phyloP scores from a whole-genome alignment of 2,329 filamentous ascomycete genomes.

The Fusarium aywerte region DNA sequence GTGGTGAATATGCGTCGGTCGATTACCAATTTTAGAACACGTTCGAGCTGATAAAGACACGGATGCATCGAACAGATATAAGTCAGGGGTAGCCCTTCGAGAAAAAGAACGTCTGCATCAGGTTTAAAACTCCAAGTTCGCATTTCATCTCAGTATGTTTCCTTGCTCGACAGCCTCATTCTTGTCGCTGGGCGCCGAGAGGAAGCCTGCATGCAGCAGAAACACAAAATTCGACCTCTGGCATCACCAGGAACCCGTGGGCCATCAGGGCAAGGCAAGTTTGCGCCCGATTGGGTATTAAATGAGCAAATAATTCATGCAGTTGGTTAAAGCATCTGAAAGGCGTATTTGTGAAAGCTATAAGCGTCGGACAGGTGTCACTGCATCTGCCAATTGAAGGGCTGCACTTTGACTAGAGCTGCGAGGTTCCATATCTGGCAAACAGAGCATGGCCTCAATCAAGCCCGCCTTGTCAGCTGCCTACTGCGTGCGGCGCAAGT shows the following conservation, averaged over 20 bases:
- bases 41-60: not conserved
- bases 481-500: slow-evolving; percentile 20
- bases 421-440: slow-evolving; percentile 37
- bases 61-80: slow-evolving; percentile 28
- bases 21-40: not conserved
- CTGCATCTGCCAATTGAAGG: slow-evolving; percentile 39
- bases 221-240: slow-evolving; percentile 27
- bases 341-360: slow-evolving; percentile 22
- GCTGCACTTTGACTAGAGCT: slow-evolving; percentile 17
- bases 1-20: slow-evolving; percentile 7
- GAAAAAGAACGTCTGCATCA: not conserved
- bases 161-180: slow-evolving; percentile 41
- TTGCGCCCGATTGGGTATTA: slow-evolving; percentile 21
- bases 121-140: slow-evolving; percentile 18
- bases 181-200: slow-evolving; percentile 21
- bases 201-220: slow-evolving; percentile 26
- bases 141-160: slow-evolving; percentile 8
- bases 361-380: slow-evolving; percentile 38
- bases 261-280: slow-evolving; percentile 2
- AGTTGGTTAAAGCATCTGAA: slow-evolving; percentile 29
- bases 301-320: slow-evolving; percentile 3
- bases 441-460: slow-evolving; percentile 21
- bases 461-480: slow-evolving; percentile 34
- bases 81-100: slow-evolving; percentile 7
- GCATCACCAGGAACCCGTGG: slow-evolving; percentile 22